These are phyloP conservation scores for Boletus subcaerulescens DNA, from an alignment of 768 basidiomycete species.

Conservation along the genomic window DNA sequence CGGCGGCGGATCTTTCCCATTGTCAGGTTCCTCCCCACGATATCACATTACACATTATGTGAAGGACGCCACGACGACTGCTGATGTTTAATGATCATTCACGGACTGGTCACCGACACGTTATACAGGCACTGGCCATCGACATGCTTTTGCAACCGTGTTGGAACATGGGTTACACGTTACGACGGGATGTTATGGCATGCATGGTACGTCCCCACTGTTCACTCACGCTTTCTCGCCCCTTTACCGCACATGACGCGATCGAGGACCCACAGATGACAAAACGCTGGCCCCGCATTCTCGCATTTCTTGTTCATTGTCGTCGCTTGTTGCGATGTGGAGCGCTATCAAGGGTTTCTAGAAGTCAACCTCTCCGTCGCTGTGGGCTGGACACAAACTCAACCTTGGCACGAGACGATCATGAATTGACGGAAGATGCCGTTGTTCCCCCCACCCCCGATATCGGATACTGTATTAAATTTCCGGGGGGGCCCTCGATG, in stretches of 20 bases:
- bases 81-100: background rate
- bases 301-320: background rate
- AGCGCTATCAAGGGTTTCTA: background rate
- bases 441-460: background rate
- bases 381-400: background rate
- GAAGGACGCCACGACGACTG: conserved; percentile 17
- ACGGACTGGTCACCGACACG: background rate
- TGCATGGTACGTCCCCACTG: background rate
- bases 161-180: conserved; percentile 1
- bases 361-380: background rate
- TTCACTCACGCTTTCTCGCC: background rate
- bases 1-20: conserved; percentile 10
- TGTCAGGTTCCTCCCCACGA: background rate
- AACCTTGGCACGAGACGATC: conserved; percentile 1
- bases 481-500: background rate
- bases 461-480: background rate
- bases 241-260: conserved; percentile 1
- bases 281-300: conserved; percentile 5
- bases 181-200: conserved; percentile 16
- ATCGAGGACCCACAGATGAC: background rate
- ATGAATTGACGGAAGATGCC: conserved; percentile 4
- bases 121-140: conserved; percentile 2
- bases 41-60: background rate
- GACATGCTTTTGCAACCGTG: conserved; percentile 1
- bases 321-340: conserved; percentile 1